phyloP scores from a whole-genome alignment of 306 rosid genomes.

The Ormosia emarginata region DNA sequence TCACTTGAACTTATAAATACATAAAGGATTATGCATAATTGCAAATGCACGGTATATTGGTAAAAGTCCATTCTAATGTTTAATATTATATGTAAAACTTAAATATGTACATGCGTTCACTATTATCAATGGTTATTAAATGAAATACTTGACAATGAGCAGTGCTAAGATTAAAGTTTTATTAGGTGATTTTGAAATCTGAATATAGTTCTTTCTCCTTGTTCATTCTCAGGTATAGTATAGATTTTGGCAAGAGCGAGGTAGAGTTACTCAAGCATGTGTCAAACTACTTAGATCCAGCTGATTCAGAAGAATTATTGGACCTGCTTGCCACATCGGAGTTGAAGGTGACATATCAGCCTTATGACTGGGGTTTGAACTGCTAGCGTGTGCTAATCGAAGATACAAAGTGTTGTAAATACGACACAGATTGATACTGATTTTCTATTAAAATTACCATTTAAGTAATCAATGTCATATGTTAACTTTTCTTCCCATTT shows the following conservation, averaged over 20 bases:
- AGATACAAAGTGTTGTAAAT: not conserved
- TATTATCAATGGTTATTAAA: not conserved
- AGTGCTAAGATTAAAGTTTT: not conserved
- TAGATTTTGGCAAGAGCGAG: constrained; percentile 86
- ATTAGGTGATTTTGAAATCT: not conserved
- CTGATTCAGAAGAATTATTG: constrained; percentile 59
- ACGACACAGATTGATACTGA: constrained; percentile 7
- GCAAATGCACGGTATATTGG: not conserved
- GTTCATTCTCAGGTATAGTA: constrained; percentile 62
- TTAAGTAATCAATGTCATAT: constrained; percentile 17
- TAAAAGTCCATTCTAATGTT: not conserved
- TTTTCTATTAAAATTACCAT: constrained; percentile 11
- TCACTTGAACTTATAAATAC: not conserved
- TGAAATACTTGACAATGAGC: not conserved
- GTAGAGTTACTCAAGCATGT: constrained; percentile 75
- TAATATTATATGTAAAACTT: not conserved
- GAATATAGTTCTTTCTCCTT: not conserved
- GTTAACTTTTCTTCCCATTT: not conserved
- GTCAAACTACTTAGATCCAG: constrained; percentile 73
- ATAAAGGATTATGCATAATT: not conserved
- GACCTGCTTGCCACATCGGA: constrained; percentile 70
- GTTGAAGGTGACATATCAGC: constrained; percentile 76
- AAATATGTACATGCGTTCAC: not conserved
- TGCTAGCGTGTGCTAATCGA: constrained; percentile 21
- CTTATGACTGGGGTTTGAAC: constrained; percentile 87